Evolutionary conservation across 2,329 filamentous ascomycete genomes (phyloP), one percentile per base, ranked within the genome.

Genomic region (Simplicillium sp.): DNA sequence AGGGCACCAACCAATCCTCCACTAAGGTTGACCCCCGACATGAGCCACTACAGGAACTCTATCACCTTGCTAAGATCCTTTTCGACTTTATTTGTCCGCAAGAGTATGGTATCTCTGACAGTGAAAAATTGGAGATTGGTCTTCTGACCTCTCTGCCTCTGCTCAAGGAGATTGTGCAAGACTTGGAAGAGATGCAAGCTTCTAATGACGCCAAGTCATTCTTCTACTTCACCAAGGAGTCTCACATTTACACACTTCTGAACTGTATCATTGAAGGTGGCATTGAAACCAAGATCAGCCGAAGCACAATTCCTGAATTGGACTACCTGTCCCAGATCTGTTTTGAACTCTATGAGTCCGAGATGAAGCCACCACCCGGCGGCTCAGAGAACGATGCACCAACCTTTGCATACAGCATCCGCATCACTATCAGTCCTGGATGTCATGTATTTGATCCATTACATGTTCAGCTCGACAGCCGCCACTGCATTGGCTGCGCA

Each of bases 181-280:
- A 98, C 54, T 73, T 98, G 2, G 94, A 98, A 65, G 89, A 97
- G 62, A 87, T 97, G 62, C 92, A 98, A 63, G 90, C 92, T 3
- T 94, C 87, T 0, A 83, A 90, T 40, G 86, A 94, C 50, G 88
- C 89, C 35, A 96, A 96, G 58, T 90, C 84, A 2, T 97, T 97
- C 69, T 87, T 97, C 64, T 98, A 98, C 67, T 98, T 98, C 62
- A 98, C 92, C 48, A 98, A 98, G 62, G 92, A 98, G 64, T 95
- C 87, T 1, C 92, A 98, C 60, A 96, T 98, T 48, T 98, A 98
- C 66, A 98, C 92, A 5, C 75, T 98, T 5, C 77, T 98, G 44
- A 98, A 98, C 61, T 97, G 90, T 60, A 97, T 98, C 51, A 76
- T 98, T 18, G 92, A 98, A 60, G 92, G 94, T 45, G 94, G 92